A percentile compares a stretch with the other conserved stretches of the same genome.
phyloP scores from a whole-genome alignment of 2,329 filamentous ascomycete species.

The Penicillium sp. region DNA sequence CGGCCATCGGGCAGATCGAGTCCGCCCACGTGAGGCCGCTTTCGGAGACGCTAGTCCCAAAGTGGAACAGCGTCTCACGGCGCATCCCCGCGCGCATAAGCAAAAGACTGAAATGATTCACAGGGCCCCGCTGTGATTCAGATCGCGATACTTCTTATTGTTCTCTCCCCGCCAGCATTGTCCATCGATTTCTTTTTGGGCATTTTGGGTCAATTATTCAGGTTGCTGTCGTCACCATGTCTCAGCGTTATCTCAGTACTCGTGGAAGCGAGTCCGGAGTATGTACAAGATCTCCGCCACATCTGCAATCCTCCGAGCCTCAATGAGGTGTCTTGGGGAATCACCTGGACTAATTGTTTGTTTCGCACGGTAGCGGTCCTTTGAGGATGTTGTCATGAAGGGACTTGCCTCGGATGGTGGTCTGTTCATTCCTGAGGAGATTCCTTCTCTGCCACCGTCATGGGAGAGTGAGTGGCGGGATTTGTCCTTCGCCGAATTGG shows the following conservation, averaged over 20 bases:
- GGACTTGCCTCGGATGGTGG: constrained; percentile 81
- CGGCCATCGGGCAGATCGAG: neutral
- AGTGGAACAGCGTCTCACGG: constrained; percentile 2
- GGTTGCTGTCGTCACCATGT: constrained; percentile 15
- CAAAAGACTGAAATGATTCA: constrained; percentile 14
- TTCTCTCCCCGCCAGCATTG: neutral
- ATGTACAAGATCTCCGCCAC: constrained; percentile 1
- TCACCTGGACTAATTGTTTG: too few species aligned
- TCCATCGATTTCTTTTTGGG: neutral
- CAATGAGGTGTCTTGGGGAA: neutral
- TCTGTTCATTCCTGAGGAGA: constrained; percentile 72
- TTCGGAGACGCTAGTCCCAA: constrained; percentile 23
- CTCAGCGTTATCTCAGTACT: constrained; percentile 31
- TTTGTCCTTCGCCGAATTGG: constrained; percentile 44
- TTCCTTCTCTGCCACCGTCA: constrained; percentile 18
- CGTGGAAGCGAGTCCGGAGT: constrained; percentile 30
- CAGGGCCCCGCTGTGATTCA: constrained; percentile 3
- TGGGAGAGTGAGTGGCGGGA: constrained; percentile 25
- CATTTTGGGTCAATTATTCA: neutral
- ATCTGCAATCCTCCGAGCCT: neutral
- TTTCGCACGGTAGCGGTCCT: constrained; percentile 52
- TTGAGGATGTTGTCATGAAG: constrained; percentile 86
- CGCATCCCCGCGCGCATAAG: constrained; percentile 11
- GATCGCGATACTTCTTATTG: neutral
- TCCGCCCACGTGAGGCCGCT: constrained; percentile 23